A percentile compares a stretch with the other conserved stretches of the same genome.
Evolutionary conservation across 164 flowering plant species (phyloP).

Genomic region (Brasenia schreberi): DNA sequence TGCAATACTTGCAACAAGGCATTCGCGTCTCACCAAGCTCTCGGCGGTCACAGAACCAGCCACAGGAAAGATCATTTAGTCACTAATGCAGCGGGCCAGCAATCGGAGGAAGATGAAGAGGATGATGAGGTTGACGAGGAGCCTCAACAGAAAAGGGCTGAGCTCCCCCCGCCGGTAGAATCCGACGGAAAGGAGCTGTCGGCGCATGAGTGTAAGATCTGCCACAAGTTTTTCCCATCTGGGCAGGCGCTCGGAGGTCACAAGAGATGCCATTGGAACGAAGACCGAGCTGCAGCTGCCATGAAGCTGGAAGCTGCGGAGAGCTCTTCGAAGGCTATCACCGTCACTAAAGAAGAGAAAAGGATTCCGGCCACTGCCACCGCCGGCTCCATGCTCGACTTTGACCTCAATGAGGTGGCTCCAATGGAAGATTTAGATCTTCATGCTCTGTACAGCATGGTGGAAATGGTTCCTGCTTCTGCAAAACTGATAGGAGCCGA

Average conservation of each 20-base stretch:
- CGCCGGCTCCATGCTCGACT: not conserved
- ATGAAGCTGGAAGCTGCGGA: not conserved
- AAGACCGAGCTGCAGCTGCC: slow-evolving; percentile 2
- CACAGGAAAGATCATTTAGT: slow-evolving; percentile 5
- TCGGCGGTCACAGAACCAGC: slow-evolving; percentile 3
- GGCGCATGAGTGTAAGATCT: slow-evolving; percentile 37
- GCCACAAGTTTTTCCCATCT: slow-evolving; percentile 32
- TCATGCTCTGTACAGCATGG: slow-evolving; percentile 6
- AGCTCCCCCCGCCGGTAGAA: not conserved
- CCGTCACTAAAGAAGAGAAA: not conserved
- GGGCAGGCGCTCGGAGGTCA: slow-evolving; percentile 66
- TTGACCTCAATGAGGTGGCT: slow-evolving; percentile 6
- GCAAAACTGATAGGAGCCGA: not conserved
- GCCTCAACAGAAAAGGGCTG: not conserved
- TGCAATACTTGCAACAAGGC: not conserved
- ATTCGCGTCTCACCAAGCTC: slow-evolving; percentile 2
- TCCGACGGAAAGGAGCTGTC: not conserved
- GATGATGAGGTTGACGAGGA: not conserved
- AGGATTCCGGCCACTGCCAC: not conserved
- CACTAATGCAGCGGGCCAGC: not conserved
- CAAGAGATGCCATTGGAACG: slow-evolving; percentile 45
- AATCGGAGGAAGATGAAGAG: not conserved
- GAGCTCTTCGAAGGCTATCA: not conserved
- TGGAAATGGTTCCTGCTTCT: slow-evolving; percentile 9
- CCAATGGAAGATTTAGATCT: slow-evolving; percentile 4